Conservation (phyloP, 2,329 filamentous ascomycete species). For the Sporothrix phasma region DNA sequence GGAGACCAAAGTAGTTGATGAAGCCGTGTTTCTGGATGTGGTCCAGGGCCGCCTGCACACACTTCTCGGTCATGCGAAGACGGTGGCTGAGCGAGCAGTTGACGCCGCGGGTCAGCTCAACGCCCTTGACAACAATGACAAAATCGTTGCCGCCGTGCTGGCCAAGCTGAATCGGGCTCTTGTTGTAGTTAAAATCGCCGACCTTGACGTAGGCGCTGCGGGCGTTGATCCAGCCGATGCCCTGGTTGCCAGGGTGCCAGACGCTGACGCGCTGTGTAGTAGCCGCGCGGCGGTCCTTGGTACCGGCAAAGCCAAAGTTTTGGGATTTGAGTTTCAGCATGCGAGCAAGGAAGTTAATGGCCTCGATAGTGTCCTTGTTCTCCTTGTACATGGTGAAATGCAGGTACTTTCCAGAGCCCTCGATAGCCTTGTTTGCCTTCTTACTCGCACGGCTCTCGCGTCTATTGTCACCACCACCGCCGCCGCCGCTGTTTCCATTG, state of each 20-base stretch:
- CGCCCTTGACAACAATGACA: slow-evolving; percentile 81
- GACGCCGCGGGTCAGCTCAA: slow-evolving; percentile 45
- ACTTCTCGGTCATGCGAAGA: slow-evolving; percentile 34
- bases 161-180: slow-evolving; percentile 65
- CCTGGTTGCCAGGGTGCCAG: slow-evolving; percentile 40
- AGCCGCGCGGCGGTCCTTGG: slow-evolving; percentile 80
- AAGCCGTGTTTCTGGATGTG: slow-evolving; percentile 68
- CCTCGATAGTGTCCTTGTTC: slow-evolving; percentile 94
- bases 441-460: slow-evolving; percentile 5
- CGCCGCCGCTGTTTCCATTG: not conserved
- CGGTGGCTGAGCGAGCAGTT: slow-evolving; percentile 39
- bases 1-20: slow-evolving; percentile 97
- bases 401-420: slow-evolving; percentile 45
- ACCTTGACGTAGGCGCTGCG: slow-evolving; percentile 55
- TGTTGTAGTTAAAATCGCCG: slow-evolving; percentile 72
- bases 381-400: slow-evolving; percentile 94
- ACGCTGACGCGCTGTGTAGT: slow-evolving; percentile 75
- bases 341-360: slow-evolving; percentile 64
- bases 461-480: slow-evolving; percentile 18
- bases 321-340: slow-evolving; percentile 65
- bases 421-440: slow-evolving; percentile 8
- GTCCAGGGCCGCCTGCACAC: slow-evolving; percentile 50
- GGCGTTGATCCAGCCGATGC: slow-evolving; percentile 54
- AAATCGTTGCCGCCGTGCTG: slow-evolving; percentile 88
- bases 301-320: slow-evolving; percentile 67